Percentiles rank a stretch among this genome's conserved stretches.
Evolutionary conservation across 2,329 filamentous ascomycete species (phyloP).

Genomic region (Simplicillium aogashimaense): DNA sequence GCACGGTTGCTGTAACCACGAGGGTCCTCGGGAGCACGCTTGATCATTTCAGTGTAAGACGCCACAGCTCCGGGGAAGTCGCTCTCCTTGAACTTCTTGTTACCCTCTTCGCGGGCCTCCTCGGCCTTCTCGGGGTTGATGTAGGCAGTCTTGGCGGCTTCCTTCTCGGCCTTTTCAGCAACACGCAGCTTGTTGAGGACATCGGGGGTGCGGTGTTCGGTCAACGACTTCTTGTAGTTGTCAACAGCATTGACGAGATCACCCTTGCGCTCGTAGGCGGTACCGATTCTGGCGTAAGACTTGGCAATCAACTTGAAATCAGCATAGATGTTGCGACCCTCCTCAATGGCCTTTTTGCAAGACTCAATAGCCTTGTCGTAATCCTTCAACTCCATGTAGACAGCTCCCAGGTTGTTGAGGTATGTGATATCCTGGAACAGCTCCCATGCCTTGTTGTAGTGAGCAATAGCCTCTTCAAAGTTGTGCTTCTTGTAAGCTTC

Average conservation of each 20-base stretch:
- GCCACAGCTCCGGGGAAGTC: constrained; percentile 94
- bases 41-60: constrained; percentile 93
- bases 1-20: constrained; percentile 96
- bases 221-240: constrained; percentile 88
- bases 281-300: constrained; percentile 91
- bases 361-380: constrained; percentile 77
- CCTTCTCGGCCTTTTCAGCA: constrained; percentile 78
- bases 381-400: constrained; percentile 93
- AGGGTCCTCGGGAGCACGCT: constrained; percentile 85
- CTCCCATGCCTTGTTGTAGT: constrained; percentile 95
- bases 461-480: constrained; percentile 87
- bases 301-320: constrained; percentile 99
- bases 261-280: constrained; percentile 84
- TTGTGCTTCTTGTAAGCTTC: constrained; percentile 97
- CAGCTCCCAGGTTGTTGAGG: constrained; percentile 90
- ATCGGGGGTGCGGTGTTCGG: constrained; percentile 92
- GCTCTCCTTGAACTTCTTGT: constrained; percentile 92
- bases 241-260: constrained; percentile 72
- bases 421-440: constrained; percentile 94
- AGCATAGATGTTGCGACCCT: constrained; percentile 80
- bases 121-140: constrained; percentile 88
- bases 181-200: constrained; percentile 85
- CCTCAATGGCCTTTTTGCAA: constrained; percentile 80
- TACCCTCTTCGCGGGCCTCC: constrained; percentile 87
- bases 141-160: constrained; percentile 67